Evolutionary conservation across 1,139 yeast genomes (phyloP).

Genomic region (Wickerhamomyces sp.): DNA sequence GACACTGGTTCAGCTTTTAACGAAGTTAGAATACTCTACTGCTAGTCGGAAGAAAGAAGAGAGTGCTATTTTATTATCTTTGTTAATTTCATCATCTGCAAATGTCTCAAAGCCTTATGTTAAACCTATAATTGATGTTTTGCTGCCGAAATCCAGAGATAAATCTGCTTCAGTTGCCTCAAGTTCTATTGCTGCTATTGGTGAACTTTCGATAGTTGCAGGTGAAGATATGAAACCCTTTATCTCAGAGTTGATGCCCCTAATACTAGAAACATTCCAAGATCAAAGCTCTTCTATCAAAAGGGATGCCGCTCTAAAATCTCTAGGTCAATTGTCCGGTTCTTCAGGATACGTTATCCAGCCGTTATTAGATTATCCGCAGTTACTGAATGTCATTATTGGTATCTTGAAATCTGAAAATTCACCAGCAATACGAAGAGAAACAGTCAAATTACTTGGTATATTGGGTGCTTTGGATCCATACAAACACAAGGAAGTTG

Average conservation of each 20-base stretch:
- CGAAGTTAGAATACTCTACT: constrained; percentile 79
- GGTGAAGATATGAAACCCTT: constrained; percentile 80
- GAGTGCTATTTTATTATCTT: constrained; percentile 69
- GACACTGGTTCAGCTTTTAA: constrained; percentile 75
- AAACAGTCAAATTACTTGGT: constrained; percentile 84
- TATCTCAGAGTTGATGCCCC: constrained; percentile 75
- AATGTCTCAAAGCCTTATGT: constrained; percentile 85
- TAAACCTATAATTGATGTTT: constrained; percentile 79
- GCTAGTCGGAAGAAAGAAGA: constrained; percentile 79
- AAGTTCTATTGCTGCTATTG: constrained; percentile 82
- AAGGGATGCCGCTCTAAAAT: constrained; percentile 82
- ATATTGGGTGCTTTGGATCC: constrained; percentile 97
- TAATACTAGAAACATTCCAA: constrained; percentile 80
- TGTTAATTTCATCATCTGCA: constrained; percentile 71
- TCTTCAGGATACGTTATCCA: constrained; percentile 94
- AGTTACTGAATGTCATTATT: constrained; percentile 74
- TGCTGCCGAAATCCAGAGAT: constrained; percentile 74
- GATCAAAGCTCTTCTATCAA: constrained; percentile 86
- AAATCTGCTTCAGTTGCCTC: constrained; percentile 76
- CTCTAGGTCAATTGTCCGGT: constrained; percentile 84
- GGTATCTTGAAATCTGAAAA: constrained; percentile 78
- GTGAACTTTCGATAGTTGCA: constrained; percentile 83
- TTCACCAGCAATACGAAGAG: constrained; percentile 69
- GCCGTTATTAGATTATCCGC: constrained; percentile 89
- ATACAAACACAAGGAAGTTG: constrained; percentile 88